Percentiles rank a stretch among this genome's conserved stretches.
Conservation (phyloP, 2,329 filamentous ascomycete genomes). For the Ophiocordyceps sinensis region DNA sequence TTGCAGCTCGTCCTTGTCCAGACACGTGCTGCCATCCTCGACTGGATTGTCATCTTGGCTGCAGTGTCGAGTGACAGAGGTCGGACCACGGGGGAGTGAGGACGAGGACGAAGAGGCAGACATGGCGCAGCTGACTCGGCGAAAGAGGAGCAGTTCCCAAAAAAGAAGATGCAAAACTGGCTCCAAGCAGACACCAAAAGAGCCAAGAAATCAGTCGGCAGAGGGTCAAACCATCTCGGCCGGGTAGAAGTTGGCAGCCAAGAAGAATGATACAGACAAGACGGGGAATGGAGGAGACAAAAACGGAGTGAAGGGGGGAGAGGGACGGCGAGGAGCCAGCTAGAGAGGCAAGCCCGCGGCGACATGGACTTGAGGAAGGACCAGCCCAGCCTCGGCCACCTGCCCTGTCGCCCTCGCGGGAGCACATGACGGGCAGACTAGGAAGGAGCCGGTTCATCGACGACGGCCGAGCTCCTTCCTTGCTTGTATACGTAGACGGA, state of each 20-base stretch:
- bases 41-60: not conserved
- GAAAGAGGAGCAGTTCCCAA: constrained; percentile 13
- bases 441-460: no score
- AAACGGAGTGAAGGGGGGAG: not conserved
- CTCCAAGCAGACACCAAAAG: constrained; percentile 29
- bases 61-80: not conserved
- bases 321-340: no score
- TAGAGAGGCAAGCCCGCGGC: no score
- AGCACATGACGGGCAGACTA: no score
- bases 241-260: constrained; percentile 9
- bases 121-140: constrained; percentile 16
- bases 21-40: no score
- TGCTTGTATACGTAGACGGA: not conserved
- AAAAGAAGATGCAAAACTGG: constrained; percentile 17
- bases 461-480: no score
- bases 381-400: no score
- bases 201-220: not conserved
- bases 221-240: constrained; percentile 23
- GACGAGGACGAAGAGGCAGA: constrained; percentile 13
- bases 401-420: no score
- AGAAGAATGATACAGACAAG: constrained; percentile 6
- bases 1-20: constrained; percentile 5
- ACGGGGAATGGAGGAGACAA: not conserved
- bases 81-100: not conserved
- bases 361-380: no score